A percentile compares a stretch with the other conserved stretches of the same genome.
Evolutionary conservation across 495 filamentous ascomycete species (phyloP).

Genomic region (Hypoxylon intermedium): DNA sequence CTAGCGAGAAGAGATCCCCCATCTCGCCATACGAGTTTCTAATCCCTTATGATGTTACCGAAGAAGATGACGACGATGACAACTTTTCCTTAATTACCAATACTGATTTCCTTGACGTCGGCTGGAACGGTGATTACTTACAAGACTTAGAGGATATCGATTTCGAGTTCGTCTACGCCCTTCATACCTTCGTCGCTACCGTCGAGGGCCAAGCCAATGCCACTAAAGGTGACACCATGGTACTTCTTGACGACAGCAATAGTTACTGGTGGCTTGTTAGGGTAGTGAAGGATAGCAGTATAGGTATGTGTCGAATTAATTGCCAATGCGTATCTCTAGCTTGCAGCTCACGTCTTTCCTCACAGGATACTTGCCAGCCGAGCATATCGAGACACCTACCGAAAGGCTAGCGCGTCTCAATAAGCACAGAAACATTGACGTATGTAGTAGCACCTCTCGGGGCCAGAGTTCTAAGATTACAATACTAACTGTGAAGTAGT

Average conservation of each 20-base stretch:
- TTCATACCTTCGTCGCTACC: conserved; percentile 96
- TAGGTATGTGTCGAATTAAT: conserved; percentile 66
- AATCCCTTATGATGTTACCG: conserved; percentile 45
- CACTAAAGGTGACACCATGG: conserved; percentile 98
- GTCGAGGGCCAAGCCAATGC: conserved; percentile 99
- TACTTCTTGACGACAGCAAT: conserved; percentile 99
- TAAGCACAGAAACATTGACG: conserved; percentile 98
- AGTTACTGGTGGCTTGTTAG: conserved; percentile 99
- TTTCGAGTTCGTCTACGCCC: conserved; percentile 98
- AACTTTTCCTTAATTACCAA: conserved; percentile 62
- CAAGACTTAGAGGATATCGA: conserved; percentile 93
- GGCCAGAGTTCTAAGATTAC: not conserved
- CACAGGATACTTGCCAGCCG: conserved; percentile 90
- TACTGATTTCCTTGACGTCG: conserved; percentile 67
- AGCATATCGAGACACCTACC: conserved; percentile 98
- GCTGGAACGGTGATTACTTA: conserved; percentile 82
- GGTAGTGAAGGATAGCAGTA: conserved; percentile 95
- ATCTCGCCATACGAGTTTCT: conserved; percentile 36
- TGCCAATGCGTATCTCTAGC: not conserved
- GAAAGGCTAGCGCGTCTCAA: conserved; percentile 92
- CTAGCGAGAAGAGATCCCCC: conserved; percentile 11
- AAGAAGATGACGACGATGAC: conserved; percentile 53
- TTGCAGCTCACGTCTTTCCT: conserved; percentile 29
- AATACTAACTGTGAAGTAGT: conserved; percentile 53
- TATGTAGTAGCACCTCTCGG: conserved; percentile 54